phyloP scores from a whole-genome alignment of 495 filamentous ascomycete genomes.

The Aspergillus heteromorphus region DNA sequence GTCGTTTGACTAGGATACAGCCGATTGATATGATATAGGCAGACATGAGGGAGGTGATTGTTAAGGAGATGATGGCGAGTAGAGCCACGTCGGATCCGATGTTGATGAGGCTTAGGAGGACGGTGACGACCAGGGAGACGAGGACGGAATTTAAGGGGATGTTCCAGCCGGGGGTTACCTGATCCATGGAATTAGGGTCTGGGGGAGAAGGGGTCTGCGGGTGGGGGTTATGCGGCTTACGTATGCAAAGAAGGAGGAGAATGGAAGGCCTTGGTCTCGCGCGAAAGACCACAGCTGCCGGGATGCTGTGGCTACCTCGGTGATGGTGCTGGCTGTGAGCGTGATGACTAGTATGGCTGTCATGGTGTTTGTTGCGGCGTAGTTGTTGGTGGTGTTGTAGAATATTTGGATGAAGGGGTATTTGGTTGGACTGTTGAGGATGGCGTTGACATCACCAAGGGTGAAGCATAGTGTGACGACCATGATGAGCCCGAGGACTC shows the following conservation, averaged over 20 bases:
- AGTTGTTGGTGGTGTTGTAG: slow-evolving; percentile 41
- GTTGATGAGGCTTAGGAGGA: slow-evolving; percentile 49
- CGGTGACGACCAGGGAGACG: slow-evolving; percentile 38
- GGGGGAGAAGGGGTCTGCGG: neutral
- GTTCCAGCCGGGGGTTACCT: slow-evolving; percentile 46
- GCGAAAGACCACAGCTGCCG: slow-evolving; percentile 56
- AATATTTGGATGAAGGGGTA: slow-evolving; percentile 54
- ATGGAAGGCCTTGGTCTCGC: slow-evolving; percentile 51
- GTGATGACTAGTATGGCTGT: slow-evolving; percentile 47
- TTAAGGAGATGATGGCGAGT: slow-evolving; percentile 43
- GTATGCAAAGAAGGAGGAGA: slow-evolving; percentile 44
- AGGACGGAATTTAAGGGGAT: slow-evolving; percentile 50
- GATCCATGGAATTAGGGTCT: neutral
- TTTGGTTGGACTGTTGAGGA: slow-evolving; percentile 33
- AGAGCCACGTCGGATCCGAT: slow-evolving; percentile 47
- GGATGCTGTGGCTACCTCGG: slow-evolving; percentile 51
- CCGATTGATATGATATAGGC: slow-evolving; percentile 49
- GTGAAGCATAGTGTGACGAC: slow-evolving; percentile 49
- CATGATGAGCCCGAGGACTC: slow-evolving; percentile 46
- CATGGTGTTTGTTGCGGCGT: slow-evolving; percentile 44
- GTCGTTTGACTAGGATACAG: slow-evolving; percentile 42
- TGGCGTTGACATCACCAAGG: slow-evolving; percentile 42
- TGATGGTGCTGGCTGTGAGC: slow-evolving; percentile 45
- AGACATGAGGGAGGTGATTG: slow-evolving; percentile 34
- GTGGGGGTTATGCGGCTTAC: slow-evolving; percentile 25